Conservation (phyloP, 306 rosid genomes). For the Senna siamea region DNA sequence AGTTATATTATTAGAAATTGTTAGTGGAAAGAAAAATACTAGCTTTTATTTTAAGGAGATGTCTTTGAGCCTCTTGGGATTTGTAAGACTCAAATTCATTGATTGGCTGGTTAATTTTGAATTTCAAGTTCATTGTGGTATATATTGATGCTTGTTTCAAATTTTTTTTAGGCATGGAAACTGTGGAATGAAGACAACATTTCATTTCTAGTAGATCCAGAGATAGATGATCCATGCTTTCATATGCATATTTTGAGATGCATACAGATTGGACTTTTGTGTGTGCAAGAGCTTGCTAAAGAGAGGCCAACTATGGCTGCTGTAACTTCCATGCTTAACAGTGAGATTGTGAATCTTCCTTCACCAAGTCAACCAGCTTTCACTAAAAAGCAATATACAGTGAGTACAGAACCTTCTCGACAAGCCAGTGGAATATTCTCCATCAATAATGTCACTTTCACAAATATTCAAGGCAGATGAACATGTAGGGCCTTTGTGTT, state of each 20-base stretch:
- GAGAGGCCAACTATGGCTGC: not conserved
- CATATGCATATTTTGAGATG: not conserved
- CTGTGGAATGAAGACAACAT: not conserved
- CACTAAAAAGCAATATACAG: not conserved
- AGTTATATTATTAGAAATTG: not conserved
- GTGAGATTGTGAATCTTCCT: constrained; percentile 15
- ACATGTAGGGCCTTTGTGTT: not conserved
- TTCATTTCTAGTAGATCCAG: not conserved
- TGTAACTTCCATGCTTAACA: too few species aligned
- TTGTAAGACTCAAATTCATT: not conserved
- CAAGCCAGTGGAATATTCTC: not conserved
- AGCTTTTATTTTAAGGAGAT: not conserved
- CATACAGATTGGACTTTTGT: not conserved
- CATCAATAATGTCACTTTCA: not conserved
- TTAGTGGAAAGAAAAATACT: constrained; percentile 18
- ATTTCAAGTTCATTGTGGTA: not conserved
- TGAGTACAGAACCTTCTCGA: not conserved
- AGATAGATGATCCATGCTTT: not conserved
- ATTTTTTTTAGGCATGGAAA: constrained; percentile 11
- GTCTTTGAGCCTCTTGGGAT: not conserved
- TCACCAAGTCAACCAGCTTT: constrained; percentile 2
- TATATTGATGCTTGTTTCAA: not conserved
- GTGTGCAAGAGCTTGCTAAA: constrained; percentile 7
- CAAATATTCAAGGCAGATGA: not conserved
- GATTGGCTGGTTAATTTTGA: too few species aligned